Evolutionary conservation across 2,329 filamentous ascomycete genomes (phyloP), one percentile per base, ranked within the genome.

Genomic region (Colletotrichum sp.): DNA sequence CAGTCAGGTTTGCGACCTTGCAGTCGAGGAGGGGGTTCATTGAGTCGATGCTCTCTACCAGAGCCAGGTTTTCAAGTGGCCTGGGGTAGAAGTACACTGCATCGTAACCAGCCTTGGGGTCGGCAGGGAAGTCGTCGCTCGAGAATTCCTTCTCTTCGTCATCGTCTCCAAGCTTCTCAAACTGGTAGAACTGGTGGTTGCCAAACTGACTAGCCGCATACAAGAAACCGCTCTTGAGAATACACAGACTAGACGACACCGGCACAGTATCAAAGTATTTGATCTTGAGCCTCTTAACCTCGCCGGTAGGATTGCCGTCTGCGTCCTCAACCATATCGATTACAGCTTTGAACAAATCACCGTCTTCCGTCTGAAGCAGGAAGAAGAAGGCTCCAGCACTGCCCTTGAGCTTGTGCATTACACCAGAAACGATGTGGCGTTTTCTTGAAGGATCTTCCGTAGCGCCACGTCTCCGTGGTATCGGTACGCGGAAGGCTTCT

Each of bases 211-310:
- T 95, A 9, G 96, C 95, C 69, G 96, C 94, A 81, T 97, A 99
- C 13, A 99, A 90, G 82, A 98, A 99, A 32, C 97, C 98, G 78
- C 96, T 98, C 86, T 98, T 98, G 79, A 99, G 86, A 79, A 99
- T 98, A 83, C 96, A 95, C 60, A 99, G 90, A 82, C 92, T 98
- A 0, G 94, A 93, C 1, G 96, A 95, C 48, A 98, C 89, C 0
- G 98, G 96, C 5, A 98, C 94, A 0, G 97, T 99, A 81, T 99
- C 97, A 80, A 99, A 99, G 84, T 99, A 99, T 84, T 98, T 98
- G 85, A 99, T 95, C 84, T 95, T 97, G 74, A 99, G 87, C 74
- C 93, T 90, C 80, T 91, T 92, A 3, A 99, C 96, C 81, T 97
- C 95, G 34, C 94, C 94, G 1, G 94, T 96, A 1, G 93, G 88